Evolutionary conservation across 805 yeast species (phyloP).

Genomic region (Yarrowia sp.): DNA sequence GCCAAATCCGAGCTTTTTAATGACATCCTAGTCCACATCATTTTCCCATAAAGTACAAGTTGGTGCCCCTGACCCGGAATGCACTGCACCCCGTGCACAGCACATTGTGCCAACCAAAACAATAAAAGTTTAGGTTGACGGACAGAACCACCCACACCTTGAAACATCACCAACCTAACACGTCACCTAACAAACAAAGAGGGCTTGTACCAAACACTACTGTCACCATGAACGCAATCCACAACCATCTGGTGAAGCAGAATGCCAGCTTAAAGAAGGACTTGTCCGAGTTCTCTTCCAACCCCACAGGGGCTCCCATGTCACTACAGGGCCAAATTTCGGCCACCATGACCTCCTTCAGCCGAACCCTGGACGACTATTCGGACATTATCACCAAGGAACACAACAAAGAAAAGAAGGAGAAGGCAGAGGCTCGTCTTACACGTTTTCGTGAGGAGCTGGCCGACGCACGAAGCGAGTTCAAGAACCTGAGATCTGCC

Average conservation of each 20-base stretch:
- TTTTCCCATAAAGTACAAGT: background rate
- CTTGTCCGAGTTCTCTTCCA: slow-evolving; percentile 53
- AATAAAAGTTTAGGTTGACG: slow-evolving; percentile 14
- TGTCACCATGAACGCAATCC: slow-evolving; percentile 64
- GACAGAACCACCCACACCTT: background rate
- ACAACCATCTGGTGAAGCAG: slow-evolving; percentile 87
- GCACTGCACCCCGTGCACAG: background rate
- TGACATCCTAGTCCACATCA: background rate
- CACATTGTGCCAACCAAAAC: background rate
- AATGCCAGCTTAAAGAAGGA: slow-evolving; percentile 69
- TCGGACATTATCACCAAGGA: slow-evolving; percentile 58
- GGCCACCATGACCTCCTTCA: slow-evolving; percentile 72
- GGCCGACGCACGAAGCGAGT: slow-evolving; percentile 47
- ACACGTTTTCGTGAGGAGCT: slow-evolving; percentile 48
- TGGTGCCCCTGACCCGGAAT: background rate
- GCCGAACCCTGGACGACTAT: slow-evolving; percentile 72
- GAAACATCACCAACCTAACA: slow-evolving; percentile 19
- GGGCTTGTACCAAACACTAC: background rate
- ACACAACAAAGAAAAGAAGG: slow-evolving; percentile 49
- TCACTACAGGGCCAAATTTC: slow-evolving; percentile 73
- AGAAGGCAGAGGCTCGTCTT: slow-evolving; percentile 60
- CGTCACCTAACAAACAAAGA: background rate
- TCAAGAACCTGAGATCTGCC: slow-evolving; percentile 51
- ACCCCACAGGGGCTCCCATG: slow-evolving; percentile 65
- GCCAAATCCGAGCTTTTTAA: no score